phyloP scores from a whole-genome alignment of 2,329 filamentous ascomycete species.

The Pseudonectria buxi region DNA sequence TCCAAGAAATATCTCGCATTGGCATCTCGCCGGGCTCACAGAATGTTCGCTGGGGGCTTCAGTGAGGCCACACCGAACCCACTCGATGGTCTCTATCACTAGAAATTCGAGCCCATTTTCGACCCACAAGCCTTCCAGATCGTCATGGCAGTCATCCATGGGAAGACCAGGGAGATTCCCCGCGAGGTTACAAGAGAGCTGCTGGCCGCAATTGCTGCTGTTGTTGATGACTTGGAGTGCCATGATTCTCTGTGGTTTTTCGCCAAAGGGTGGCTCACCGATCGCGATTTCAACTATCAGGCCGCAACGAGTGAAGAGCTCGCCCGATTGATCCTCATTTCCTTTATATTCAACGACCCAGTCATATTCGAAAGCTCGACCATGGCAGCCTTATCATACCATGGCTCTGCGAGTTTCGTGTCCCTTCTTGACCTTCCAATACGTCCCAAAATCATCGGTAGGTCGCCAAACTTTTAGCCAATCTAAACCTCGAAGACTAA shows the following conservation, averaged over 20 bases:
- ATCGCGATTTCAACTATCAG: slow-evolving; percentile 1
- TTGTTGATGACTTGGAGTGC: slow-evolving; percentile 14
- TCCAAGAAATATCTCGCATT: slow-evolving; percentile 2
- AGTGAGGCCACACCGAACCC: neutral
- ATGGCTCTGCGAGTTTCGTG: neutral
- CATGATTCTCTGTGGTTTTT: slow-evolving; percentile 9
- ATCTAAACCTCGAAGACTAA: neutral
- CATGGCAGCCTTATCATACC: neutral
- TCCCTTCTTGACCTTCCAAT: slow-evolving; percentile 2
- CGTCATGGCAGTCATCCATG: slow-evolving; percentile 13
- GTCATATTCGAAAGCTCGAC: slow-evolving; percentile 2
- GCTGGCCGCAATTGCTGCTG: slow-evolving; percentile 9
- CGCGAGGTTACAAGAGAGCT: neutral
- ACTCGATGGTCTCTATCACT: slow-evolving; percentile 7
- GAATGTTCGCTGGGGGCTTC: slow-evolving; percentile 1
- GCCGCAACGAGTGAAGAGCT: slow-evolving; percentile 1
- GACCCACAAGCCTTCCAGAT: slow-evolving; percentile 10
- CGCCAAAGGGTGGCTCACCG: slow-evolving; percentile 6
- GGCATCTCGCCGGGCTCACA: neutral
- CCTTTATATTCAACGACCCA: slow-evolving; percentile 4
- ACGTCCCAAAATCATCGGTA: slow-evolving; percentile 2
- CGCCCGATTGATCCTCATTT: slow-evolving; percentile 7
- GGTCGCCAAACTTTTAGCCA: neutral
- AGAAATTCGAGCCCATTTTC: slow-evolving; percentile 12
- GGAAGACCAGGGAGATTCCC: slow-evolving; percentile 5